Evolutionary conservation across 2,329 filamentous ascomycete species (phyloP).

Genomic region (Blumeria graminis): DNA sequence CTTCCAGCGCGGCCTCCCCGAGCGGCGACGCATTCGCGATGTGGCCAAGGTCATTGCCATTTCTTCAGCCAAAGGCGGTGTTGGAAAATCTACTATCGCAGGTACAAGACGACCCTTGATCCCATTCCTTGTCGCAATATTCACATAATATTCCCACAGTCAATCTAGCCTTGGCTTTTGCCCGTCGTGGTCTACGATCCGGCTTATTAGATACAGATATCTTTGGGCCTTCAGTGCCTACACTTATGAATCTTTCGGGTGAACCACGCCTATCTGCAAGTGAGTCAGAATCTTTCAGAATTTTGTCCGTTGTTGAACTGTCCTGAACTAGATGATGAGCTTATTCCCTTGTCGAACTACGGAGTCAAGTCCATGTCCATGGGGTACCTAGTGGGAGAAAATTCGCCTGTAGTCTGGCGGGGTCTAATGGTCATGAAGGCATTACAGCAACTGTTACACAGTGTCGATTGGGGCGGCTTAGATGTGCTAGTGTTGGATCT

Average conservation of each 20-base stretch:
- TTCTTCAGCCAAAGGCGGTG: conserved; percentile 91
- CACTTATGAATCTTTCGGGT: conserved; percentile 57
- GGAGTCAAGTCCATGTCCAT: conserved; percentile 97
- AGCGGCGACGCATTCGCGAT: conserved; percentile 55
- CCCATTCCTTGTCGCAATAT: background rate
- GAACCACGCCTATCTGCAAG: conserved; percentile 54
- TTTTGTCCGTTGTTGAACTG: background rate
- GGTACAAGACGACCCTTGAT: conserved; percentile 23
- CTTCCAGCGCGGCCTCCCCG: conserved; percentile 58
- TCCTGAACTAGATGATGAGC: conserved; percentile 38
- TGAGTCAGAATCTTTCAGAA: conserved; percentile 19
- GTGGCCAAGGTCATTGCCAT: conserved; percentile 90
- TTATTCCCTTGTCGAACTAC: conserved; percentile 79
- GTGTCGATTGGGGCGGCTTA: conserved; percentile 78
- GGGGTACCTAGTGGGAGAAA: conserved; percentile 68
- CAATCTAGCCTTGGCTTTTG: conserved; percentile 73
- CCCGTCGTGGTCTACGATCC: conserved; percentile 53
- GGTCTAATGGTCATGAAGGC: conserved; percentile 97
- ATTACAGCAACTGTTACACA: conserved; percentile 79
- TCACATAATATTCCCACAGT: conserved; percentile 17
- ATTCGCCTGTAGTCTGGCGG: conserved; percentile 76
- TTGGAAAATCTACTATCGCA: conserved; percentile 86
- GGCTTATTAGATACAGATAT: conserved; percentile 92
- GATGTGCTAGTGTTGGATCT: conserved; percentile 79
- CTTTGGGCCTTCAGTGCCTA: conserved; percentile 87